Evolutionary conservation across 768 basidiomycete species (phyloP).

Genomic region (Calocera cornea): DNA sequence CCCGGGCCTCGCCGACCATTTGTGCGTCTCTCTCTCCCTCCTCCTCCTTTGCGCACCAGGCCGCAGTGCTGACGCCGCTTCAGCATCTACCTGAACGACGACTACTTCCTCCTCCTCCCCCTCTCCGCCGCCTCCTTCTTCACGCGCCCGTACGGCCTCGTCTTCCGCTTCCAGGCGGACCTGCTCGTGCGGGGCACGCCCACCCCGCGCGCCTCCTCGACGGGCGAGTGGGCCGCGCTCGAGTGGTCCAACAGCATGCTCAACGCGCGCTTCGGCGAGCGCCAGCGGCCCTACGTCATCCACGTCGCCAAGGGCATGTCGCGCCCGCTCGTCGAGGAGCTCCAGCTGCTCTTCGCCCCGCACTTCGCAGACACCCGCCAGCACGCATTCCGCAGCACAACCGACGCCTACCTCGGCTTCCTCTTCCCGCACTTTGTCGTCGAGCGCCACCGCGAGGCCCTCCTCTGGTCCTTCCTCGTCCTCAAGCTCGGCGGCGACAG

Average conservation of each 20-base stretch:
- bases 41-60: neutral
- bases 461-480: slow-evolving; percentile 30
- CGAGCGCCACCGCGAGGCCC: slow-evolving; percentile 28
- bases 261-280: slow-evolving; percentile 30
- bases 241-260: slow-evolving; percentile 26
- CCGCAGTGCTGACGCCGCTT: slow-evolving; percentile 5
- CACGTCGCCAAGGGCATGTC: slow-evolving; percentile 30
- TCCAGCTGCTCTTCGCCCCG: slow-evolving; percentile 22
- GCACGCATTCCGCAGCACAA: slow-evolving; percentile 26
- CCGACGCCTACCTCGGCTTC: slow-evolving; percentile 26
- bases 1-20: slow-evolving; percentile 8
- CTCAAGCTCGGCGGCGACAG: slow-evolving; percentile 21
- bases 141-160: slow-evolving; percentile 24
- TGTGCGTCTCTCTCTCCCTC: slow-evolving; percentile 7
- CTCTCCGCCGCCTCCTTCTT: neutral
- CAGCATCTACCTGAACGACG: slow-evolving; percentile 26
- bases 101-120: slow-evolving; percentile 25
- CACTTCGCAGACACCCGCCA: slow-evolving; percentile 23
- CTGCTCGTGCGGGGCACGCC: slow-evolving; percentile 20
- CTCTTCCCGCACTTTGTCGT: slow-evolving; percentile 24
- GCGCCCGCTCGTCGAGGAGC: slow-evolving; percentile 25
- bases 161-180: slow-evolving; percentile 27
- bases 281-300: slow-evolving; percentile 29
- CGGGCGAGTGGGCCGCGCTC: slow-evolving; percentile 31
- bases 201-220: slow-evolving; percentile 14